Evolutionary conservation across 345 rosid species (phyloP), one percentile per base, ranked within the genome.

Genomic region (Pistacia atlantica): DNA sequence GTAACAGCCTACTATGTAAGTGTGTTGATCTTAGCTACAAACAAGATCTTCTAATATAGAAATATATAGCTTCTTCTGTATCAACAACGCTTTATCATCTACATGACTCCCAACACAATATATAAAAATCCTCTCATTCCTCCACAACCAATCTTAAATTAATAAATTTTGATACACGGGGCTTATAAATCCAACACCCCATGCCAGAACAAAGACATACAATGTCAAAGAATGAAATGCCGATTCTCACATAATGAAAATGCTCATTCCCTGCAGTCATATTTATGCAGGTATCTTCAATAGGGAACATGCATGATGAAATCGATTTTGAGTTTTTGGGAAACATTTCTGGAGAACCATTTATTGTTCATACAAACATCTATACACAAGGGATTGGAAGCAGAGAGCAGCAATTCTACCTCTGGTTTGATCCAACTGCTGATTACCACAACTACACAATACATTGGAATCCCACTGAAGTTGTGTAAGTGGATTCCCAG

Each of bases 381-480:
- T 92, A 73, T 64, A 80, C 87, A 14, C 85, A 85, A 85, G 97
- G 95, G 69, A 83, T 74, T 28, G 94, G 97, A 81, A 83, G 77
- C 80, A 87, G 82, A 64, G 90, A 91, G 78, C 90, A 88, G 80
- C 92, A 91, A 56, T 89, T 89, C 77, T 58, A 73, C 61, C 87
- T 80, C 14, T 87, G 93, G 90, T 91, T 91, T 49, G 86, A 89
- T 70, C 93, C 90, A 2, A 84, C 90, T 57, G 85, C 79, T 58
- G 89, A 88, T 83, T 94, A 77, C 82, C 94, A 94, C 83, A 92
- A 92, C 84, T 89, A 92, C 80, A 94, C 97, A 59, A 89, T 94
- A 51, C 91, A 87, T 12, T 86, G 95, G 95, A 91, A 89, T 37
- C 96, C 92, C 66, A 75, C 90, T 3, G 81, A 51, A 83, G 77